These are phyloP conservation scores for Fusarium hainanense DNA, from an alignment of 2,329 filamentous ascomycete genomes.

Conservation along the genomic window DNA sequence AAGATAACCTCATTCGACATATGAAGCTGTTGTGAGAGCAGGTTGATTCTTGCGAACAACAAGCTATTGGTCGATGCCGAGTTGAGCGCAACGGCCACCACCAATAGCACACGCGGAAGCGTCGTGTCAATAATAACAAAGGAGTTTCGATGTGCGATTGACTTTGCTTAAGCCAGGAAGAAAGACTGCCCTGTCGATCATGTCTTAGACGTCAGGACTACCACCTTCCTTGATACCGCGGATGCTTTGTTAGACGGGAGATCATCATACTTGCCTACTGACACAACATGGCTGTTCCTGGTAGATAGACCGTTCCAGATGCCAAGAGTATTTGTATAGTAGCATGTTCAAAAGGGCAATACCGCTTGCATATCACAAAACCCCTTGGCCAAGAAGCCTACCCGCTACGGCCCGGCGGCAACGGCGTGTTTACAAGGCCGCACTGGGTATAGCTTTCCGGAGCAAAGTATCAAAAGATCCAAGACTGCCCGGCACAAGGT, in stretches of 20 bases:
- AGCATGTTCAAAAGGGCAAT: slow-evolving; percentile 1
- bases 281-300: not conserved
- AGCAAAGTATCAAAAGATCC: not conserved
- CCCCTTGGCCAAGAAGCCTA: not conserved
- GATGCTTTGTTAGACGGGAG: not conserved
- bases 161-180: not conserved
- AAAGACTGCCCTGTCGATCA: slow-evolving; percentile 1
- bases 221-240: not conserved
- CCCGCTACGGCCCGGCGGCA: slow-evolving; percentile 27
- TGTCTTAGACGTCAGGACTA: not conserved
- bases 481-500: not conserved
- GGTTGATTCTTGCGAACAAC: not conserved
- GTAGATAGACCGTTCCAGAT: not conserved
- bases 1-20: not conserved
- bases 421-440: slow-evolving; percentile 6
- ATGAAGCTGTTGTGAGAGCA: not conserved
- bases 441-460: slow-evolving; percentile 7
- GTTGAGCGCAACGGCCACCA: not conserved
- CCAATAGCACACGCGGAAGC: too few relatives aligned
- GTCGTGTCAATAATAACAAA: too few relatives aligned
- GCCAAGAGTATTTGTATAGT: not conserved
- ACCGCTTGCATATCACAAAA: not conserved
- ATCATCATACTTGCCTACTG: not conserved
- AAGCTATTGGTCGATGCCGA: not conserved
- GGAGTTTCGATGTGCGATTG: not conserved